Evolutionary conservation across 129 eudicot genomes (phyloP), one percentile per base, ranked within the genome.

Genomic region (Pulicaria dysenterica): DNA sequence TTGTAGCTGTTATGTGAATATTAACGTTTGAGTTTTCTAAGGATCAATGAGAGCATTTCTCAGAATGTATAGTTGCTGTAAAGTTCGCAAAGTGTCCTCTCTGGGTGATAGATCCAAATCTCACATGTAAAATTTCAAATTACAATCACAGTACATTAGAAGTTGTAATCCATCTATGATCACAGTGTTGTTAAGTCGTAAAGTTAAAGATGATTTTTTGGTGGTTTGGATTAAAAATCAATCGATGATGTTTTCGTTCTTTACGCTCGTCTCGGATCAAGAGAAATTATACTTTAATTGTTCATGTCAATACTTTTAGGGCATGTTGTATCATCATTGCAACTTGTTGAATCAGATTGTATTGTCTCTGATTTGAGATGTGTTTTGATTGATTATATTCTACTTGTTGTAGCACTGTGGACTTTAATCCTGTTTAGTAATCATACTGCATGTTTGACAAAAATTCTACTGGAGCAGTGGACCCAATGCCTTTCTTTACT

Each of bases 401-500:
- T 79, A 49, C 73, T 68, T 79, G 64, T 69, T 60, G 78, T 56
- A 66, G 37, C 76, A 67, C 55, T 68, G 43, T 68, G 38, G 17
- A 65, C 79, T 73, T 73, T 69, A 75, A 80, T 60, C 70, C 80
- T 45, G 68, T 64, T 79, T 57, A 55, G 46, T 63, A 73, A 64
- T 79, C 74, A 79, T 79, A 41, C 75, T 47, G 50, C 76, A 68
- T 40, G 83, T 60, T 79, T 73, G 83, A 73, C 64, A 13, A 73
- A 67, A 55, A 16, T 47, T 39, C 70, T 58, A 49, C 42, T 49
- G 38, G 58, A 50, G 60, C 16, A 71, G 44, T 58, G 83, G 83
- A 36, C 53, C 79, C 79, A 12, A 68, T 34, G 39, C 48, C 46
- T 24, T 47, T 78, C 54, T 43, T 49, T 40, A 10, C 66, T 55